These are phyloP conservation scores for Saccharomycopsis sp. DNA, from an alignment of 805 yeast genomes.

Conservation along the genomic window DNA sequence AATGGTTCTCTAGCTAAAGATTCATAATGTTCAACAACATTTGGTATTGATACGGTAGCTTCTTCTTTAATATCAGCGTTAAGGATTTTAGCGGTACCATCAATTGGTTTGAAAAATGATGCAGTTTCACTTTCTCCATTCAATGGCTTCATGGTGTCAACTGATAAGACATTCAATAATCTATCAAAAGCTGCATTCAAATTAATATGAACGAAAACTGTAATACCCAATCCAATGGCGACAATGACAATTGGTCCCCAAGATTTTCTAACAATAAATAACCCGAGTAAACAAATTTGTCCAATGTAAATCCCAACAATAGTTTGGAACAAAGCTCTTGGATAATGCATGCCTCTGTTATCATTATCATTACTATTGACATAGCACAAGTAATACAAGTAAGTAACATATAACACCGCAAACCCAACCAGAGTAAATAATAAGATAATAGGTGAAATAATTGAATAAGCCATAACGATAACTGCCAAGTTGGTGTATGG, in stretches of 20 bases:
- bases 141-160: conserved; percentile 68
- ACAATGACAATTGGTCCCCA: conserved; percentile 91
- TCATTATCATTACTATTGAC: conserved; percentile 60
- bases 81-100: neutral
- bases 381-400: conserved; percentile 69
- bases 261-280: conserved; percentile 83
- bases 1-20: conserved; percentile 41
- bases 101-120: conserved; percentile 34
- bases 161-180: conserved; percentile 52
- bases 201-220: conserved; percentile 62
- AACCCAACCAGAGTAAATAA: conserved; percentile 69
- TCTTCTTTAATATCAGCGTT: conserved; percentile 14
- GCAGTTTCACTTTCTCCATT: conserved; percentile 64
- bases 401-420: conserved; percentile 66
- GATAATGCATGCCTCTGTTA: conserved; percentile 75
- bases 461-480: conserved; percentile 58
- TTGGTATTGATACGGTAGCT: too few species aligned
- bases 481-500: conserved; percentile 64
- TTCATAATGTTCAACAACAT: conserved; percentile 9
- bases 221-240: conserved; percentile 54
- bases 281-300: conserved; percentile 76
- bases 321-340: conserved; percentile 83
- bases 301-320: conserved; percentile 84
- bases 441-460: conserved; percentile 78
- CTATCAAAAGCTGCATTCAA: conserved; percentile 60